Conservation (phyloP, 2,329 filamentous ascomycete species). For the Cryoendolithus antarcticus region DNA sequence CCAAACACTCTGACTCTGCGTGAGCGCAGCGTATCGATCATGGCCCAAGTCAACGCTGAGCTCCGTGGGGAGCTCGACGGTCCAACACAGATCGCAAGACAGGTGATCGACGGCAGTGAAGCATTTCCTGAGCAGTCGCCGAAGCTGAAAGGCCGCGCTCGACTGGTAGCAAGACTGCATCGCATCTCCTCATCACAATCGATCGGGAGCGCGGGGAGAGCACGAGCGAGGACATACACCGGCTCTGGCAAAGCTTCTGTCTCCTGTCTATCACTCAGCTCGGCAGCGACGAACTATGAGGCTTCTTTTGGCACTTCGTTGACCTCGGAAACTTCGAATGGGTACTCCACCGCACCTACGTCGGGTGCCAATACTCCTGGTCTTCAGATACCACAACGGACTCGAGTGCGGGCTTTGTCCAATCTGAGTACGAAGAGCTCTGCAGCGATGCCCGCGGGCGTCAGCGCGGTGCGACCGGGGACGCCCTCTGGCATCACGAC, state of each 20-base stretch:
- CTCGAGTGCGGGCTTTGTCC: slow-evolving; percentile 44
- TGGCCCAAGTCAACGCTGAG: no score
- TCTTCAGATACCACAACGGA: slow-evolving; percentile 36
- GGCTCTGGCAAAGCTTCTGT: slow-evolving; percentile 50
- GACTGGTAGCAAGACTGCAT: slow-evolving; percentile 61
- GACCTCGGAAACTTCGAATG: slow-evolving; percentile 44
- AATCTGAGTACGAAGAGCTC: slow-evolving; percentile 38
- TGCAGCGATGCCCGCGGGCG: slow-evolving; percentile 51
- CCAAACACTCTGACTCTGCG: no score
- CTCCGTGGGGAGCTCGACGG: no score
- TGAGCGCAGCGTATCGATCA: no score
- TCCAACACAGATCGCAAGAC: no score
- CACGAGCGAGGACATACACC: slow-evolving; percentile 50
- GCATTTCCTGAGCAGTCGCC: slow-evolving; percentile 23
- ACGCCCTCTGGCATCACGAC: slow-evolving; percentile 18
- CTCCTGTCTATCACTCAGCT: slow-evolving; percentile 51
- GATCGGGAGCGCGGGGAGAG: slow-evolving; percentile 50
- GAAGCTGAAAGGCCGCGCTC: slow-evolving; percentile 57
- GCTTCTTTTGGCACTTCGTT: slow-evolving; percentile 43
- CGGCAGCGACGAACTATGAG: slow-evolving; percentile 37
- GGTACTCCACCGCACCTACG: slow-evolving; percentile 43
- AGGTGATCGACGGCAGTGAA: no score
- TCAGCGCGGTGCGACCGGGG: slow-evolving; percentile 34
- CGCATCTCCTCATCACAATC: slow-evolving; percentile 73
- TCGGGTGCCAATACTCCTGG: slow-evolving; percentile 37